Evolutionary conservation across 371 early-diverging fungal genomes (phyloP).

Genomic region (Lichtheimia corymbifera): DNA sequence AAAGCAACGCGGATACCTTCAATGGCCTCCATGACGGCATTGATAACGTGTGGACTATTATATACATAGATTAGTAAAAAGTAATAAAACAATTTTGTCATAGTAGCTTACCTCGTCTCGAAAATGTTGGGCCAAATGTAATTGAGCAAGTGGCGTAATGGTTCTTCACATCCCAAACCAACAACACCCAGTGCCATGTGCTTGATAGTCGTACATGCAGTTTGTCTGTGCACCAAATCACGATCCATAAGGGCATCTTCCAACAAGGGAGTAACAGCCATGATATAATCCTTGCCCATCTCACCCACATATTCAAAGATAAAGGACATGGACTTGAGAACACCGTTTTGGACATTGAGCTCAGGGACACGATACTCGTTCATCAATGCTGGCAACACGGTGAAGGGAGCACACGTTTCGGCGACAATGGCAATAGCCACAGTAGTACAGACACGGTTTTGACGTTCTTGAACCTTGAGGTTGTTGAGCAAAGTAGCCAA

Average conservation of each 20-base stretch:
- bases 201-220: constrained; percentile 93
- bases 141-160: constrained; percentile 92
- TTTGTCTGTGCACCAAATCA: constrained; percentile 96
- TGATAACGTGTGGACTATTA: constrained; percentile 88
- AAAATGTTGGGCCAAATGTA: constrained; percentile 98
- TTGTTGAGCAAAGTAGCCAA: constrained; percentile 95
- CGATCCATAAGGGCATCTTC: constrained; percentile 98
- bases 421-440: constrained; percentile 96
- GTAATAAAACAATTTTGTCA: background rate
- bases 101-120: constrained; percentile 70
- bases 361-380: constrained; percentile 98
- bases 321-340: constrained; percentile 92
- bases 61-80: constrained; percentile 20
- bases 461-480: constrained; percentile 97
- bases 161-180: constrained; percentile 93
- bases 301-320: constrained; percentile 98
- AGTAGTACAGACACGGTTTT: constrained; percentile 97
- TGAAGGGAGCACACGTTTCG: constrained; percentile 94
- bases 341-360: constrained; percentile 97
- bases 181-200: constrained; percentile 91
- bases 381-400: constrained; percentile 97
- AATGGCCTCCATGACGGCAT: constrained; percentile 95
- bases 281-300: constrained; percentile 95
- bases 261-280: constrained; percentile 92
- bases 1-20: constrained; percentile 92